Percentiles rank a stretch among this genome's conserved stretches.
phyloP scores from a whole-genome alignment of 495 filamentous ascomycete species.

The Copromyces sp. region DNA sequence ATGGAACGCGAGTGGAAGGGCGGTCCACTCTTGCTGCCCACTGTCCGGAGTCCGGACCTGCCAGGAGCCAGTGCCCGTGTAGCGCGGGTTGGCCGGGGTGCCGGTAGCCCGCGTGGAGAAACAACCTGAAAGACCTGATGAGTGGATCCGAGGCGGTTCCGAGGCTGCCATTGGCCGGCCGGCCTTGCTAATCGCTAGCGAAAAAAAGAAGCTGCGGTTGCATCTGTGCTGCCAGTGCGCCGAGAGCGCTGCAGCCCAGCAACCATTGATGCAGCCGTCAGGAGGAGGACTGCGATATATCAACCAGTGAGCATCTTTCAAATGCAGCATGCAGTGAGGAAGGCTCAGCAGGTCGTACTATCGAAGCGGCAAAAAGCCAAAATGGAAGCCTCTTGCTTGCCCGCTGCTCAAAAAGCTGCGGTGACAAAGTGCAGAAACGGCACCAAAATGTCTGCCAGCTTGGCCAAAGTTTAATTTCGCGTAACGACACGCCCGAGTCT shows the following conservation, averaged over 20 bases:
- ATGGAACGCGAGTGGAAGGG: neutral
- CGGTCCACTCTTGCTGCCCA: neutral
- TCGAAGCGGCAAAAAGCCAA: neutral
- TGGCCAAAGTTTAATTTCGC: neutral
- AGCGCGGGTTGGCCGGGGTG: neutral
- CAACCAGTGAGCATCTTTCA: neutral
- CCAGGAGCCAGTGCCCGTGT: neutral
- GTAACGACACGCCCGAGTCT: neutral
- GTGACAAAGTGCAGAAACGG: neutral
- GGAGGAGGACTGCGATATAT: neutral
- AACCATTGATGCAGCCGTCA: neutral
- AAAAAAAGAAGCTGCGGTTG: neutral
- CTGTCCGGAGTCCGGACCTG: neutral
- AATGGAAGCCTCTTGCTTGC: neutral
- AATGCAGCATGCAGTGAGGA: neutral
- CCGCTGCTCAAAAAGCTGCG: neutral
- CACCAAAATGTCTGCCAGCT: neutral
- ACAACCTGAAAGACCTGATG: neutral
- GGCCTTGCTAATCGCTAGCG: neutral
- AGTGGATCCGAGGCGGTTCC: neutral
- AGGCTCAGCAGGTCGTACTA: neutral
- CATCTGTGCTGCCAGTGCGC: neutral
- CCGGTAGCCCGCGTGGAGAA: neutral
- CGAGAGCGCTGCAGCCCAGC: neutral
- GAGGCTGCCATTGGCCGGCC: neutral